Base-by-base conservation (phyloP, 768 basidiomycete genomes). In the Sarcodon aspratus region DNA sequence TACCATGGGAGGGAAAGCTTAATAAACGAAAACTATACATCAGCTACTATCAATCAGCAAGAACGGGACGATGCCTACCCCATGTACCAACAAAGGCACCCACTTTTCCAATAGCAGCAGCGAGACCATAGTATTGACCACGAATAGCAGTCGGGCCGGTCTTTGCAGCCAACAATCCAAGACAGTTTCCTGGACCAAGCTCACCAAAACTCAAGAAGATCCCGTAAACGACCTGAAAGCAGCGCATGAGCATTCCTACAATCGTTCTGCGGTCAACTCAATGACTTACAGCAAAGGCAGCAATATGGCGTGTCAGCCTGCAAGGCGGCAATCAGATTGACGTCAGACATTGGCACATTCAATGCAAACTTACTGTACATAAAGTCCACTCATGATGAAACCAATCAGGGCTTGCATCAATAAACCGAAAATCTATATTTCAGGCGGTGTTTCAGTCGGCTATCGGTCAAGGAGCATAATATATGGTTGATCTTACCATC, bases 161-260 rank as follows among this genome's bases (percentile, higher is more conserved):
- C 68, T 97, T 96, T 50, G 81, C 73, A 7, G 92, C 92, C 54
- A 95, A 73, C 12, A 97, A 70, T 53, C 90, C 91, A 43, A 91
- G 70, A 54, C 79, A 83, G 65, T 94, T 91, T 36, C 92, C 92
- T 6, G 92, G 89, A 32, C 87, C 89, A 27, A 91, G 68, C 67
- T 95, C 93, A 44, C 93, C 94, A 48, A 92, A 83, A 58, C 78
- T 81, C 57, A 94, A 61, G 76, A 96, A 96, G 45, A 96, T 78
- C 11, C 93, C 94, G 57, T 96, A 95, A 7, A 96, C 68, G 33
- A 94, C 79, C 78, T 80, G 49, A 40, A 36, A 17, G 36, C 7
- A 45, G 7, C 43, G 2, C 21, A 35, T 56, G 10, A 50, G 42
- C 13, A 13, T 7, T 8, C n/a, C 18, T 1, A 37, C 50, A 7